Evolutionary conservation across 1,139 yeast species (phyloP).

Genomic region (Scheffersomyces segobiensis): DNA sequence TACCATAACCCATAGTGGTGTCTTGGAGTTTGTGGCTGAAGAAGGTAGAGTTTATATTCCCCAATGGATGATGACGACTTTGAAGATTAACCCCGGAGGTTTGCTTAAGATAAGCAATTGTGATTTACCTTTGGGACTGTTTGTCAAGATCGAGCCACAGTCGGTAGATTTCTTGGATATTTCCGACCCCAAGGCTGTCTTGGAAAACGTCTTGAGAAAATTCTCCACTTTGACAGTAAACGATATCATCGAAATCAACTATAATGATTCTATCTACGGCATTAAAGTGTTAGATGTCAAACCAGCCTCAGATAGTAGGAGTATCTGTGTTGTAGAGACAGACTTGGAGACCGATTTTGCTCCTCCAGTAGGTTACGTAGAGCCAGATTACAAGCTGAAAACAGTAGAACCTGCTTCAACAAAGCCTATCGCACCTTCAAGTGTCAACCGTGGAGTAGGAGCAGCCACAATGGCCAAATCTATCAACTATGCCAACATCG

Average conservation of each 20-base stretch:
- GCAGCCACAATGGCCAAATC: slow-evolving; percentile 80
- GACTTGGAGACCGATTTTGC: slow-evolving; percentile 98
- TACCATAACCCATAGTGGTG: slow-evolving; percentile 81
- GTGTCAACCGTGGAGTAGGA: slow-evolving; percentile 44
- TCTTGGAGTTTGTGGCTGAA: slow-evolving; percentile 92
- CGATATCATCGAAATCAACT: slow-evolving; percentile 86
- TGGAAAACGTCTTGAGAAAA: slow-evolving; percentile 87
- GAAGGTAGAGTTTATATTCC: slow-evolving; percentile 96
- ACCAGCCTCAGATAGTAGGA: slow-evolving; percentile 64
- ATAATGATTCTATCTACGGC: slow-evolving; percentile 76
- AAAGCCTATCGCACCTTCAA: slow-evolving; percentile 35
- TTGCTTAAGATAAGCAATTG: slow-evolving; percentile 72
- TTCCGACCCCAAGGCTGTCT: slow-evolving; percentile 92
- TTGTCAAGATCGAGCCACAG: slow-evolving; percentile 95
- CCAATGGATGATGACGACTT: slow-evolving; percentile 92
- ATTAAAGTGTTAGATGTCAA: slow-evolving; percentile 86
- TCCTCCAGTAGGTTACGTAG: slow-evolving; percentile 98
- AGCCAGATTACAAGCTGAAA: slow-evolving; percentile 63
- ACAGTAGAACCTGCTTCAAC: slow-evolving; percentile 23
- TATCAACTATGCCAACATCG: slow-evolving; percentile 65
- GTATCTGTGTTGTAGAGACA: slow-evolving; percentile 94
- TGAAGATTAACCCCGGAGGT: slow-evolving; percentile 74
- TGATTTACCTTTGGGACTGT: slow-evolving; percentile 81
- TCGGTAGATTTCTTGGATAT: slow-evolving; percentile 90
- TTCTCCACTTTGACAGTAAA: slow-evolving; percentile 85